Evolutionary conservation across 805 yeast genomes (phyloP), one percentile per base, ranked within the genome.

Genomic region (Metschnikowia baotianmanensis): DNA sequence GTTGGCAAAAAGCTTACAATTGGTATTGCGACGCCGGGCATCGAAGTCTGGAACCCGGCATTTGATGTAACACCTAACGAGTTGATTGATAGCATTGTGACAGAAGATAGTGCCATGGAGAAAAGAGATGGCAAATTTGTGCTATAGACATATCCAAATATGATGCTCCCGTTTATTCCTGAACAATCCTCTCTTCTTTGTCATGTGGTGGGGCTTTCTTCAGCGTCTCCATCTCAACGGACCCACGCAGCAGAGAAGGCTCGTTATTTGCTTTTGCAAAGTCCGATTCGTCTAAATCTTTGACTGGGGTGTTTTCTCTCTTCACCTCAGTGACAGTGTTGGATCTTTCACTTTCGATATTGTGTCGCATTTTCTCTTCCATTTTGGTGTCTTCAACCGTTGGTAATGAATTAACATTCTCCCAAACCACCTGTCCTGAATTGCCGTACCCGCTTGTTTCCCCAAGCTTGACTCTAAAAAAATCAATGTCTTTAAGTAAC

Each of bases 41-140:
- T 90, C 23, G 67, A 73, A 4, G 96, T 89, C 2, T 91, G 97
- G 97, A 93, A 93, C 56, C 99, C 99, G 1, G 84, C 97, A 0
- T 91, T 91, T 56, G 99, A 91, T 57, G 88, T 93, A 12, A 88
- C 98, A 3, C 96, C 96, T 0, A 81, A 82, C 53, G 74, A 73
- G 32, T 66, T 83, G 27, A 89, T 91, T 40, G 96, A 89, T 57
- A 86, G 88, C 44, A 88, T 93, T 45, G 87, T 91, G 25, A 91
- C 97, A 1, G 98, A 91, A 63, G 77, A 78, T 29, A 19, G 30
- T 8, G 42, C 51, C 4, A 43, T 44, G 11, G 26, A 13, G n/a
- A 51, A 47, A 30, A 25, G 34, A 5, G 38, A 38, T 27, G 46
- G 45, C 2, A 15, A 25, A n/a, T 51, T 50, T 22, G 9, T 19